Evolutionary conservation across 1,284 basidiomycete genomes (phyloP), one percentile per base, ranked within the genome.

Genomic region (Pseudozyma flocculosa): DNA sequence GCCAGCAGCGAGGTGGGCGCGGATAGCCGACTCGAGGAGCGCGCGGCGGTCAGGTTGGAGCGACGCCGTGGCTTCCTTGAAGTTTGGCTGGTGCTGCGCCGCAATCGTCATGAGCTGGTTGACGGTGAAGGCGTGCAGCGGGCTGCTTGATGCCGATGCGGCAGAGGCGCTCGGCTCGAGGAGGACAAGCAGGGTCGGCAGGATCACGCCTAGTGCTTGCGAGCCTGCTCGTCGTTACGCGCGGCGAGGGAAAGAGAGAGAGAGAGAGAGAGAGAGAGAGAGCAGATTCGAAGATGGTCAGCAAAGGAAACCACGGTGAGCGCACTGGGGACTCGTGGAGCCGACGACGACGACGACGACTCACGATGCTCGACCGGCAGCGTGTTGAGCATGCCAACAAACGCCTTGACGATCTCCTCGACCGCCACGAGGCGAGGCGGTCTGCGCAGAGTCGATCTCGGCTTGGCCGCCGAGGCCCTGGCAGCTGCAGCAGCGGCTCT

Each of bases 61-160:
- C 34, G 85, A 85, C 2, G 81, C 83, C 3, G 89, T 88, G 2
- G 89, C 91, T 44, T 92, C 88, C 76, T 90, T 92, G 84, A 97
- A 96, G 17, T 88, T 84, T 3, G 80, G 78, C 0, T 92, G 89
- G 2, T 87, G 84, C 0, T 83, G 80, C 0, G 88, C 84, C 1
- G 92, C 93, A 44, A 92, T 85, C 2, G 83, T 80, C 18, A 97
- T 81, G 4, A 96, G 79, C 49, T 92, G 88, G 10, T 83, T 78
- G n/a, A 90, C 83, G 2, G 85, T 86, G 50, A 86, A 84, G 0
- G 82, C 75, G 56, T 88, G 86, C 18, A 88, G 69, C 1, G 82
- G 78, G 0, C 82, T 80, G 1, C 83, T 78, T 0, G 83, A 64
- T 4, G 79, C 68, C 40, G 82, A 80, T 3, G 78, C 30, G 83